Base-by-base conservation (phyloP, 768 basidiomycete species). In the Termitomyces eurrhizus region DNA sequence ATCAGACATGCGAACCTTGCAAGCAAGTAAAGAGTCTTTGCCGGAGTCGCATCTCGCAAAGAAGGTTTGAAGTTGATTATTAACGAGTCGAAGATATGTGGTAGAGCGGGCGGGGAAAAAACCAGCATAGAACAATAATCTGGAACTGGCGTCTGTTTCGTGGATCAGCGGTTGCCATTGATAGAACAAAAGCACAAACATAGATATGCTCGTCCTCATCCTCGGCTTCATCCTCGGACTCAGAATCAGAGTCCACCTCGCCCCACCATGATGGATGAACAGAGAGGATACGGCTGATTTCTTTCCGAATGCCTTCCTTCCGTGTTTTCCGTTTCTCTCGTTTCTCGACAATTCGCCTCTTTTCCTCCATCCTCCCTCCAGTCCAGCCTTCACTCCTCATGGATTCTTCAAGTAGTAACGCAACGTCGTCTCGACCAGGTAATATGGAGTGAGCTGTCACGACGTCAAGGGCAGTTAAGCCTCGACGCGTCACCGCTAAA, bases 81-180 rank as follows among this genome's bases (percentile, higher is more conserved):
- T 39, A 98, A 75, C 8, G 92, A 86, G 64, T 90, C 85, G 64
- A 96, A 87, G 39, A 95, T 88, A 61, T 82, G 78, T 1, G 92
- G 87, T 9, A 98, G 75, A 13, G 87, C 80, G 44, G 84, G 78
- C 3, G 93, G 91, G 16, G 93, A 89, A 75, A 95, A 98, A 18
- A 93, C 96, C 51, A 99, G 90, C 91, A 98, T 95, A 49, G 90
- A 85, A 21, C 89, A 82, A 68, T 88, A 93, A 70, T 92, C 88
- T 66, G 81, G 74, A 21, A 81, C 80, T 26, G 90, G 90, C 36
- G 93, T 92, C 86, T 70, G 63, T 62, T 61, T 59, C 35, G 48
- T 33, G 42, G 48, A 48, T 58, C 18, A 49, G 50, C 56, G 49
- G 52, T 56, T 48, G 52, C 33, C 35, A 53, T 33, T 56, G 45